Base-by-base conservation (phyloP, 2,329 filamentous ascomycete species). In the Nemania diffusa region DNA sequence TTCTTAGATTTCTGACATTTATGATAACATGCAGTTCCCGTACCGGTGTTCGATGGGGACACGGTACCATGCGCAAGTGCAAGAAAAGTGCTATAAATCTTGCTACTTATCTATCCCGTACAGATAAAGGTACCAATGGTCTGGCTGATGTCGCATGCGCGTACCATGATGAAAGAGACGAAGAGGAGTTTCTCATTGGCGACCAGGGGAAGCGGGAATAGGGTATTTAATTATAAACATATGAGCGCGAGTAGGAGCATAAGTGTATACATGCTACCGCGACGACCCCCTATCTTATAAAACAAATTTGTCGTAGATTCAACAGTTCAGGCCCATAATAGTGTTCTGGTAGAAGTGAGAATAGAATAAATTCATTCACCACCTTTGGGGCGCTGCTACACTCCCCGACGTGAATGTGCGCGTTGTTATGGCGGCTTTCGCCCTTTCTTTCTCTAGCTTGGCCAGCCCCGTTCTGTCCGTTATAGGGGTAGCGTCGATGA, bases 401-500 rank as follows among this genome's bases (percentile, higher is more conserved):
- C 80, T 75, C 34, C 80, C 84, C 0, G 85, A 84, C 1, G 84
- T 85, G 68, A 87, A 88, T 0, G 84, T 85, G 69, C 80, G 81
- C 17, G 80, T 86, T 5, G 83, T 84, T 29, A 83, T 78, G 5
- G 82, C 81, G 1, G 82, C 82, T 62, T 79, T 80, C 5, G 82
- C 79, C 44, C 85, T 81, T 73, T 88, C 86, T 78, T 84, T 88
- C 67, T 88, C 85, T 48, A 89, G 78, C 77, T 81, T 87, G 2
- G 80, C 78, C 63, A 89, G 74, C 0, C 95, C 95, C 13, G 92
- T 92, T 62, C 91, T 88, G 78, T 97, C 95, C 0, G 94, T 97
- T 20, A 97, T 88, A 0, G 93, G 93, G 2, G 93, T 95, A 0
- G 96, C 95, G 73, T 94, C 89, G 76, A 97, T 97, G 79, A 99